Base-by-base conservation (phyloP, 192 early-diverging fungal species). In the Mortierella antarctica region DNA sequence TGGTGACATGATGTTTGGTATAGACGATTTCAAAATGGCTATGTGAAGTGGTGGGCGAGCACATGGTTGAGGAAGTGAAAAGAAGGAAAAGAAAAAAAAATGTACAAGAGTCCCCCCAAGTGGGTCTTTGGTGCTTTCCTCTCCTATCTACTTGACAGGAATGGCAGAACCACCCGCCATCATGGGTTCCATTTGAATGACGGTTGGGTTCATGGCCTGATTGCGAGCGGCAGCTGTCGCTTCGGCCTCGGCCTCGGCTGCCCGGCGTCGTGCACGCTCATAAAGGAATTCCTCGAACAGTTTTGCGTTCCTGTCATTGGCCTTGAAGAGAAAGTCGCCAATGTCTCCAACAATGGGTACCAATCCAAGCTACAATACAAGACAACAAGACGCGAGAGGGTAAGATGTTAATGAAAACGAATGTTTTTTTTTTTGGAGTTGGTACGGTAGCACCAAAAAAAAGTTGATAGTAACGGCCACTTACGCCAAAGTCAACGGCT, bases 321-420 rank as follows among this genome's bases (percentile, higher is more conserved):
- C 76, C 57, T 87, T 89, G 60, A 82, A 87, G 46, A 89, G 51
- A 14, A 85, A 82, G 65, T 89, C 88, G 12, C 69, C 41, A 10
- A 88, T 10, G 66, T 89, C 88, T 14, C 88, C 88, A 2, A 85
- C 18, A 6, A 89, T 11, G 11, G 88, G 88, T 20, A 84, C 65
- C 18, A 89, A n/a, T 1, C 88, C 87, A 41, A 86, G 44, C 88
- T 89, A 79, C 12, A 13, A 20, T 11, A 50, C 3, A 50, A 40
- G 48, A 21, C 23, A 52, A 14, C 31, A 39, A 51, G 21, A 50
- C 12, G 21, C 7, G 42, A 18, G 45, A n/a, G 47, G 9, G 12
- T 14, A 39, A 70, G 49, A 45, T 39, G 66, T 39, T n/a, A 68
- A n/a, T 17, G n/a, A 18, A 20, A 2, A 17, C 47, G 18, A 45